Evolutionary conservation across 495 filamentous ascomycete species (phyloP).

Genomic region (Neurospora africana): DNA sequence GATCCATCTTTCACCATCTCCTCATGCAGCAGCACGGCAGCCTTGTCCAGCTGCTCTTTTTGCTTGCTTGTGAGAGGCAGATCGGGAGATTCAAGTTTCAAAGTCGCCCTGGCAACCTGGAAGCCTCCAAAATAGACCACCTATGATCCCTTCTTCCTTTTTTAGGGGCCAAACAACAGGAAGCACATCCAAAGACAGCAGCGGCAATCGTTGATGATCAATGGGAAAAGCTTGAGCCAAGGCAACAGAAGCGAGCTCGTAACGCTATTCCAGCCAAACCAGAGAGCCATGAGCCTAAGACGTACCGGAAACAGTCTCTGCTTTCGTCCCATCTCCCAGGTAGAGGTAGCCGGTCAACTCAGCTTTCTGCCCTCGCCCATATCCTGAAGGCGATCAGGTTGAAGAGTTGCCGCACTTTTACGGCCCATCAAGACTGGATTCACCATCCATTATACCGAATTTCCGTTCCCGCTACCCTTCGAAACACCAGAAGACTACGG

Average conservation of each 20-base stretch:
- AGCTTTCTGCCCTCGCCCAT: background rate
- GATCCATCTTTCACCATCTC: too few relatives aligned
- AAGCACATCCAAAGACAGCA: background rate
- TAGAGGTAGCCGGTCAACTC: background rate
- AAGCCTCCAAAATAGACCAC: background rate
- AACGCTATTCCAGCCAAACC: background rate
- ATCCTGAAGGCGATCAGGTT: too few relatives aligned
- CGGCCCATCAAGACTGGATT: too few relatives aligned
- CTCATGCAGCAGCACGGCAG: too few relatives aligned
- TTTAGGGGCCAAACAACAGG: background rate
- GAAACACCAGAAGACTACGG: too few relatives aligned
- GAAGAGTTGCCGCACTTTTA: too few relatives aligned
- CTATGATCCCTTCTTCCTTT: background rate
- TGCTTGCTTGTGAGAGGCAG: too few relatives aligned
- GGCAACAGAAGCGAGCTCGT: background rate
- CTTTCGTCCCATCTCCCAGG: background rate
- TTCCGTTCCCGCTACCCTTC: too few relatives aligned
- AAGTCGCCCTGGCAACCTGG: background rate
- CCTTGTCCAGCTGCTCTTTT: too few relatives aligned
- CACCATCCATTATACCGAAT: too few relatives aligned
- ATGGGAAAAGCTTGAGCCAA: background rate
- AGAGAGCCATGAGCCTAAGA: background rate
- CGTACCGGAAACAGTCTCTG: background rate
- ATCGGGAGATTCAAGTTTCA: background rate
- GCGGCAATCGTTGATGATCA: background rate